phyloP scores from a whole-genome alignment of 1,139 yeast genomes.

The Yamadazyma aaseri region DNA sequence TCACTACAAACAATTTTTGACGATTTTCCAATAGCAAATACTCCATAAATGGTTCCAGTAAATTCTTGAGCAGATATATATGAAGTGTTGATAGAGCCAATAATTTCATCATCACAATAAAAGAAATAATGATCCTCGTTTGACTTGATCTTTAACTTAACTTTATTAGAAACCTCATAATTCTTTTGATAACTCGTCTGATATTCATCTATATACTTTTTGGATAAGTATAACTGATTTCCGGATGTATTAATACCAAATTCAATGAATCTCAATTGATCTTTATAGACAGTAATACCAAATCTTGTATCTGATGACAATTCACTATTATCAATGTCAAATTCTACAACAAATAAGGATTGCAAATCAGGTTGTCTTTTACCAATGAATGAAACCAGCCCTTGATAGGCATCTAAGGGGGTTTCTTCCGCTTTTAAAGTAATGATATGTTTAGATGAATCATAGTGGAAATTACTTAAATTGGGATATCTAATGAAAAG shows the following conservation, averaged over 20 bases:
- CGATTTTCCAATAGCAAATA: constrained; percentile 4
- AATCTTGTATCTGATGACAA: neutral
- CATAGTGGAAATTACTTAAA: constrained; percentile 4
- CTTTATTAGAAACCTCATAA: neutral
- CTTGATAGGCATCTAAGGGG: constrained; percentile 4
- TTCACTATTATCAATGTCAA: neutral
- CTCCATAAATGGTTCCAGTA: constrained; percentile 10
- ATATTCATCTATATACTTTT: neutral
- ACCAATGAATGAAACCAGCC: constrained; percentile 9
- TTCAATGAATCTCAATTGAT: constrained; percentile 8
- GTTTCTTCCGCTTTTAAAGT: constrained; percentile 5
- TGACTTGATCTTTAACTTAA: neutral
- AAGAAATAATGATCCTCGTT: neutral
- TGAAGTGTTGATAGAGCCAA: constrained; percentile 3
- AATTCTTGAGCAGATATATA: constrained; percentile 9
- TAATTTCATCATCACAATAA: neutral
- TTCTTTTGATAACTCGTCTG: neutral
- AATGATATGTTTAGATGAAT: constrained; percentile 4
- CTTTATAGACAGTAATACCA: constrained; percentile 11
- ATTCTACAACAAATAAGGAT: neutral
- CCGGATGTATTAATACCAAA: constrained; percentile 4
- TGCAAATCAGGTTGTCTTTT: constrained; percentile 9
- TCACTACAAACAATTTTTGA: neutral
- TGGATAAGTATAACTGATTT: neutral
- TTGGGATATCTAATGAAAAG: constrained; percentile 9